Evolutionary conservation across 108 stramenopile species (phyloP), one percentile per base, ranked within the genome.

Genomic region (Skeletonema tropicum): DNA sequence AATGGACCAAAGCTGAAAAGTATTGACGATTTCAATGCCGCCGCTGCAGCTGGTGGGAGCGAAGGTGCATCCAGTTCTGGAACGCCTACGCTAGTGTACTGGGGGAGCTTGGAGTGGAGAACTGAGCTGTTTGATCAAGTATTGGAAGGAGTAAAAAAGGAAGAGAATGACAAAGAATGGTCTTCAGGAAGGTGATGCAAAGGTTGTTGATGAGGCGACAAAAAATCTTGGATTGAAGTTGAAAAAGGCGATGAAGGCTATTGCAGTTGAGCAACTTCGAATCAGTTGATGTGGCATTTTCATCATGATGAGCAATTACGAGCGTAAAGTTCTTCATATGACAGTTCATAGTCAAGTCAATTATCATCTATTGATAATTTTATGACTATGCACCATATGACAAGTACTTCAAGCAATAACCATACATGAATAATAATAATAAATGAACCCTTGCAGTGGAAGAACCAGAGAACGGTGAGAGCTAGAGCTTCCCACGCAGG

Each of bases 21-120:
- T 38, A 93, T 96, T 71, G 94, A 96, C 60, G 94, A 96, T 73
- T 96, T 92, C 69, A 96, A 96, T 75, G 85, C 83, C 39, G 82
- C 85, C 12, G 79, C 85, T 30, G 84, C 79, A n/a, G 89, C 87
- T 1, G 91, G 91, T n/a, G 94, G 90, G 3, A 83, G 87, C 30
- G 87, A 86, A 25, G 89, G 89, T 1, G 94, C 94, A 14, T n/a
- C 94, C 94, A 17, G 79, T 92, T 0, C 68, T 92, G 76, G 90
- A 89, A 21, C 71, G 92, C 57, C 68, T 92, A 52, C 72, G 81
- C 57, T n/a, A 76, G 66, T 36, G 90, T 90, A 11, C 58, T 95
- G 80, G 77, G 31, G 12, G 89, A 95, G 68, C 29, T 95, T 21
- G 94, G 90, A n/a, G 68, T 95, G 30, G 94, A 95, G 68, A 68